Conservation (phyloP, 2,329 filamentous ascomycete species). For the Cercospora sp. region DNA sequence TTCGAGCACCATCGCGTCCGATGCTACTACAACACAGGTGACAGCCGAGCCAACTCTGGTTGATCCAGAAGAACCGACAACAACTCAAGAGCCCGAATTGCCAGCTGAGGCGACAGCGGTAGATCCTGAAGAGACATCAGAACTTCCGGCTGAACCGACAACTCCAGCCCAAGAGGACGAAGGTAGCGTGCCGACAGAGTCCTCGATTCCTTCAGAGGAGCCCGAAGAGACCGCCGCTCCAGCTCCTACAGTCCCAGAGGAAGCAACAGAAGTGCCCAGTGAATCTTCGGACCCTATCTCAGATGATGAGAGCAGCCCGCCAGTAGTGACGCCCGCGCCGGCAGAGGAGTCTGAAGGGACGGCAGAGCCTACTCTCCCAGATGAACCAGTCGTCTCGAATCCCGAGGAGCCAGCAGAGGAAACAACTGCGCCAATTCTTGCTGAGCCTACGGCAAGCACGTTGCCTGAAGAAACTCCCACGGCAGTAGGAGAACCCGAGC, state of each 20-base stretch:
- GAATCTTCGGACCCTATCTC: neutral
- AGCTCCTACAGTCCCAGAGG: neutral
- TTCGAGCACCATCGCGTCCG: neutral
- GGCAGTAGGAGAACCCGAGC: neutral
- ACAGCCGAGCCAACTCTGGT: neutral
- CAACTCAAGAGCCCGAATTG: neutral
- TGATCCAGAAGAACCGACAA: neutral
- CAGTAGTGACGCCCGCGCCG: neutral
- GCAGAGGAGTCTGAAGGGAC: neutral
- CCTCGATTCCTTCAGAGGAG: neutral
- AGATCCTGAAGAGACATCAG: neutral
- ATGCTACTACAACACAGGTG: neutral
- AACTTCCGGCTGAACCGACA: neutral
- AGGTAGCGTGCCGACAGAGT: neutral
- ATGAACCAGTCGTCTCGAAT: neutral
- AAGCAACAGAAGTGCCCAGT: neutral
- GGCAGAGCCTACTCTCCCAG: neutral
- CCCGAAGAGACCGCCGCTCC: neutral
- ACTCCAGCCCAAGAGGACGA: neutral
- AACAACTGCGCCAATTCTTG: neutral
- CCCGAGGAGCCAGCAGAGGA: neutral
- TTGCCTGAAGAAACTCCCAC: neutral
- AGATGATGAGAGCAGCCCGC: neutral
- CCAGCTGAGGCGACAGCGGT: neutral
- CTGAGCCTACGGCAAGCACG: neutral